Percentiles rank a stretch among this genome's conserved stretches.
phyloP scores from a whole-genome alignment of 1,284 basidiomycete species.

The Rugosomyces carneus region DNA sequence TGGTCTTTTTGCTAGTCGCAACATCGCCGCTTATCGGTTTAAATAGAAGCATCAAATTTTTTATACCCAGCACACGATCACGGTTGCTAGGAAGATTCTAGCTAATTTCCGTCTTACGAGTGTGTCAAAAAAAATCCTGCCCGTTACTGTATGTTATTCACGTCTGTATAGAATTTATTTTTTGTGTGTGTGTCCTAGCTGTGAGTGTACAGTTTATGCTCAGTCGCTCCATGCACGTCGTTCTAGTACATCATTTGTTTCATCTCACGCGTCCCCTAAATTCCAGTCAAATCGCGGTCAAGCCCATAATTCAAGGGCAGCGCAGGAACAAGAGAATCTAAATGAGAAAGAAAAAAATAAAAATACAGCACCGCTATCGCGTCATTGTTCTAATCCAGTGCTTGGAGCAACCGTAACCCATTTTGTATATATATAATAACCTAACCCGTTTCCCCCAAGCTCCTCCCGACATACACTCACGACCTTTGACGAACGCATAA shows the following conservation, averaged over 20 bases:
- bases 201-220: too few species aligned
- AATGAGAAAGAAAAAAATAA: too few species aligned
- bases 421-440: conserved; percentile 2
- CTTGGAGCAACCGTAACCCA: not conserved
- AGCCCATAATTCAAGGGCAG: not conserved
- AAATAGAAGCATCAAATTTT: conserved; percentile 23
- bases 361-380: too few species aligned
- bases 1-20: not conserved
- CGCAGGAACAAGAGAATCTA: not conserved
- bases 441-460: not conserved
- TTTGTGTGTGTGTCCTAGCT: too few species aligned
- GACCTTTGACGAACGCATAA: conserved; percentile 3
- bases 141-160: too few species aligned
- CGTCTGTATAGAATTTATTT: too few species aligned
- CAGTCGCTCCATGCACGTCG: too few species aligned
- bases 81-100: conserved; percentile 25
- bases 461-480: not conserved
- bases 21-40: not conserved
- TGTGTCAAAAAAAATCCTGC: too few species aligned
- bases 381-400: conserved; percentile 3
- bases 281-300: not conserved
- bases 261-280: conserved; percentile 9
- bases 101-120: conserved; percentile 14
- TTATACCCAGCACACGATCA: conserved; percentile 25
- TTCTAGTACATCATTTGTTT: conserved; percentile 12